Base-by-base conservation (phyloP, 2,329 filamentous ascomycete species). In the Phyllachora maydis region DNA sequence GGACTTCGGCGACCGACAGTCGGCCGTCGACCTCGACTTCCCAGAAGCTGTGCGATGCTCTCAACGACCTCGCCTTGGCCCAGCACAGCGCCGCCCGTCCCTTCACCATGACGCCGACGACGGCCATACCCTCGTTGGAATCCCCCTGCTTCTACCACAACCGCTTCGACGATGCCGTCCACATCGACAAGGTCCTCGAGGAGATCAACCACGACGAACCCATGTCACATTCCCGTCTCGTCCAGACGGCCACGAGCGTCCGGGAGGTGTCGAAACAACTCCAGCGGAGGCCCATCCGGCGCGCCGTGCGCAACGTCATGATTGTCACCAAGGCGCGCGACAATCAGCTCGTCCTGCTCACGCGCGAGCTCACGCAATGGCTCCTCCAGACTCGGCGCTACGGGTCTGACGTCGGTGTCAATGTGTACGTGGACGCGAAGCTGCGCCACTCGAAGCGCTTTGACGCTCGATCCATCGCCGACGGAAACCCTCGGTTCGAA, bases 141-240 rank as follows among this genome's bases (percentile, higher is more conserved):
- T 93, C 83, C 21, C 88, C 88, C 9, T 98, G 88, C 54, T 98
- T 91, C 52, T 95, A 92, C 53, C 88, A 98, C 51, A 78, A 90
- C 50, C 70, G 85, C 31, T 98, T 98, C 41, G 88, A 93, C 38
- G 82, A 92, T 43, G 79, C 83, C 6, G 81, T 98, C 36, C 81
- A 98, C 45, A 81, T 95, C 28, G 77, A 88, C 36, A 88, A 77
- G 49, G 82, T 98, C 5, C 59, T 98, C 5, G 83, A 95, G 42
- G 88, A 98, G 49, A 91, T 95, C 39, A 73, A 74, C 41, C 75
- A 70, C 25, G 74, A 88, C 36, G 81, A 91, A 38, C 81, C 67
- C 48, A 74, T 93, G 57, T 92, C 82, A 16, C 88, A 95, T 50
- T 92, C 81, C 7, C 70, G 83, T 25, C 65, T 98, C 19, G 79